Percentiles rank a stretch among this genome's conserved stretches.
Conservation (phyloP, 306 rosid species). For the Abrus precatorius region DNA sequence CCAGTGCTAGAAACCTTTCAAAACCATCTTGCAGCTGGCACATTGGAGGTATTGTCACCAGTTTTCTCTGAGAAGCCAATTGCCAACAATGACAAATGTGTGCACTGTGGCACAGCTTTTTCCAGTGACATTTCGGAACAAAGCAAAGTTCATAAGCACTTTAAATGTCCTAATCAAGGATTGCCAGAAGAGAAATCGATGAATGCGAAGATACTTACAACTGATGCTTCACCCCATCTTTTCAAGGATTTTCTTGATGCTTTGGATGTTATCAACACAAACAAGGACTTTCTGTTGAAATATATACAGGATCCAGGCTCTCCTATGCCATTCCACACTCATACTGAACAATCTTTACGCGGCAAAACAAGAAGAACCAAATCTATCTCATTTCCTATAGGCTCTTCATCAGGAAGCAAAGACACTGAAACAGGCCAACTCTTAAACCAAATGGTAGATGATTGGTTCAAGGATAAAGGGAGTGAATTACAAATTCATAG, state of each 20-base stretch:
- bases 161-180: background rate
- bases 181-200: conserved; percentile 49
- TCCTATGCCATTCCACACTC: conserved; percentile 54
- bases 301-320: conserved; percentile 66
- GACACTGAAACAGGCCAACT: conserved; percentile 46
- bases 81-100: conserved; percentile 33
- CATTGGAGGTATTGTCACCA: conserved; percentile 39
- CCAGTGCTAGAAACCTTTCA: conserved; percentile 41
- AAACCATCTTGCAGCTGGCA: conserved; percentile 41
- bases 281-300: conserved; percentile 60
- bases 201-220: conserved; percentile 53
- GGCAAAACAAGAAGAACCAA: conserved; percentile 50
- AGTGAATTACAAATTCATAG: conserved; percentile 32
- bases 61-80: conserved; percentile 45
- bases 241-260: conserved; percentile 76
- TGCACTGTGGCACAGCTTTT: conserved; percentile 48
- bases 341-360: conserved; percentile 41
- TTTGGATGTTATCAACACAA: conserved; percentile 61
- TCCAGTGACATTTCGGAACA: conserved; percentile 23
- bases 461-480: background rate
- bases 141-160: conserved; percentile 47
- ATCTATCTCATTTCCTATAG: conserved; percentile 63
- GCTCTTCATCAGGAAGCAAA: conserved; percentile 44
- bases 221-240: conserved; percentile 62
- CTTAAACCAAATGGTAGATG: conserved; percentile 41